Evolutionary conservation across 192 early-diverging fungal species (phyloP), one percentile per base, ranked within the genome.

Genomic region (Chytriomyces sp.): DNA sequence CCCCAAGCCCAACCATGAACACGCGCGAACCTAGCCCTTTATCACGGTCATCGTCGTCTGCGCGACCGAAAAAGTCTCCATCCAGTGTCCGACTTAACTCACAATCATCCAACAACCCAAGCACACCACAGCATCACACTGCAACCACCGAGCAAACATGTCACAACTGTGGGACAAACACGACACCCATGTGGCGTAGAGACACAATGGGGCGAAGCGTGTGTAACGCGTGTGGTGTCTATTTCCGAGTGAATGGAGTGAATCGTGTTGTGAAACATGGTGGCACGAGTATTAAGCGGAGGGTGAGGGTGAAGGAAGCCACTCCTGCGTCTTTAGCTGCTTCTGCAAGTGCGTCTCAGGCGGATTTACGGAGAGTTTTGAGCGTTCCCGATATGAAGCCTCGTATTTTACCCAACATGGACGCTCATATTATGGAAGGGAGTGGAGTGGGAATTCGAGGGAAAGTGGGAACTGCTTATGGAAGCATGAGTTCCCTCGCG

Each of bases 191-290:
- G 48, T 82, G 82, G 82, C 64, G 82, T 8, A 61, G 82, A 13
- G 70, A 65, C 80, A 20, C 57, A 13, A 44, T 72, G 24, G 94
- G 92, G 62, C 84, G 92, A 28, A 80, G 85, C 57, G 86, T 95
- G 45, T 95, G 94, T 81, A 95, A 95, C 82, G 94, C 94, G 8
- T 95, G 94, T 83, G 94, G 94, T 5, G 82, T 95, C 24, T 94
- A 95, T 80, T 93, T 86, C 77, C 92, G 91, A 64, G 86, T 93
- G 44, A 91, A 94, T 77, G 86, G 83, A 75, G 82, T 86, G 20
- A 80, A 90, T 45, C 85, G 93, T n/a, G 92, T 92, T 60, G 84
- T 91, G 62, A 87, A 86, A 6, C 84, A 91, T 81, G 90, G 89
- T 75, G 84, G 89, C 35, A 78, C 87, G 5, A 85, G n/a, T 5